Base-by-base conservation (phyloP, 768 basidiomycete genomes). In the Rhodotorula taiwanensis region DNA sequence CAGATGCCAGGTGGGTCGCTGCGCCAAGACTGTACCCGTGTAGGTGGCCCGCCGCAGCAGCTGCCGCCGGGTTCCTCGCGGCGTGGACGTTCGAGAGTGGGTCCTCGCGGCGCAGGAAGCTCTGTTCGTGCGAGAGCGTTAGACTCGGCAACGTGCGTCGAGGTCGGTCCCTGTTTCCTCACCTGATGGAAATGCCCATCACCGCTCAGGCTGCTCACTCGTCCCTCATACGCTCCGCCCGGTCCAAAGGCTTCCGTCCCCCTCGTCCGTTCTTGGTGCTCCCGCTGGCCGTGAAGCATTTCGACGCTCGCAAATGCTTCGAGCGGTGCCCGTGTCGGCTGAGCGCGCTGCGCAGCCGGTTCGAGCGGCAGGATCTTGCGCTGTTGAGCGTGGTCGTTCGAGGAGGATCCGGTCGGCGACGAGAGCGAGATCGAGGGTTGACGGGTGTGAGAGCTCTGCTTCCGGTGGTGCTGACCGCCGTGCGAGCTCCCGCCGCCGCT, bases 231-330 rank as follows among this genome's bases (percentile, higher is more conserved):
- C 25, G 27, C 43, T 1, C 60, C 62, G 0, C 49, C 55, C 2
- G 57, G 64, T 2, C 64, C 59, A 25, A 56, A 68, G 15, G 64
- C 67, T 42, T 63, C 67, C 8, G 42, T 53, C 25, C 67, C 67
- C 20, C 62, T 30, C 15, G 16, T 52, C 28, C 55, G 52, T 31
- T 68, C 67, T 16, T 15, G 18, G 21, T 47, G 45, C 45, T 60
- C 41, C 28, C 59, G 11, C 55, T 55, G 52, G 1, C 67, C 67
- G 42, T 68, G 58, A 10, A 68, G 21, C 67, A 68, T 68, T 55
- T 68, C 67, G 28, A 64, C 55, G 23, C 58, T 60, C 36, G 67
- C 67, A 34, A 68, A 68, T 44, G 60, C 52, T 25, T 68, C 67
- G 31, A 68, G 47, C 25, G 67, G 67, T 9, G 67, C 67, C 1